Evolutionary conservation across 106 monocot species (phyloP).

Genomic region (Dendrobium chrysotoxum): DNA sequence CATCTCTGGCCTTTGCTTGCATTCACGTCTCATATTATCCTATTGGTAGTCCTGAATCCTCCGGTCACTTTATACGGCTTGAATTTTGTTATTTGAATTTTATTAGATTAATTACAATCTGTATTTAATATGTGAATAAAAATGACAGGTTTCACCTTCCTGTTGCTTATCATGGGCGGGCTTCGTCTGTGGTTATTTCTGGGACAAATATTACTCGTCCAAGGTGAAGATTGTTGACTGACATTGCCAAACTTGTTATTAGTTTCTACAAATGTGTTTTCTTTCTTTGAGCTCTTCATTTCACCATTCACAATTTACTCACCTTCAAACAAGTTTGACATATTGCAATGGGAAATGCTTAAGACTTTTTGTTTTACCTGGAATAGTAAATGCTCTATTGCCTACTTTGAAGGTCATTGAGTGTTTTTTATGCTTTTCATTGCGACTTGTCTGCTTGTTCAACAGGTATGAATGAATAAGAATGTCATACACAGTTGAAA

Average conservation of each 20-base stretch:
- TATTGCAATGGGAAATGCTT: not conserved
- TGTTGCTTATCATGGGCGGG: slow-evolving; percentile 92
- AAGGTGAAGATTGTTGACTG: slow-evolving; percentile 36
- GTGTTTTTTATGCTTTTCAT: not conserved
- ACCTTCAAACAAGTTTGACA: not conserved
- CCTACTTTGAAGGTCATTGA: not conserved
- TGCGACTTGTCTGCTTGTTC: not conserved
- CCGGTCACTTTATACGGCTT: not conserved
- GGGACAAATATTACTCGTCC: slow-evolving; percentile 90
- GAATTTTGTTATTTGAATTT: not conserved
- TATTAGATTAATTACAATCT: not conserved
- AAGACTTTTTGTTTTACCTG: not conserved
- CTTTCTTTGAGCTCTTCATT: slow-evolving; percentile 4
- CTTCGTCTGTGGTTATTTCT: slow-evolving; percentile 87
- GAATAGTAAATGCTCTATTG: not conserved
- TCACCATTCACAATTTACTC: not conserved
- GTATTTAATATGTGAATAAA: not conserved
- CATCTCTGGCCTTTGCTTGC: not conserved
- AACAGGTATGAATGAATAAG: not conserved
- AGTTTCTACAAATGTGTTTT: not conserved
- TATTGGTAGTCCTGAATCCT: not conserved
- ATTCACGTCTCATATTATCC: not conserved
- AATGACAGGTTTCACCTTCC: slow-evolving; percentile 88
- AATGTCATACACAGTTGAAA: not conserved
- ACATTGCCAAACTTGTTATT: not conserved